Evolutionary conservation across 441 rosid genomes (phyloP).

Genomic region (Capsella rubella): DNA sequence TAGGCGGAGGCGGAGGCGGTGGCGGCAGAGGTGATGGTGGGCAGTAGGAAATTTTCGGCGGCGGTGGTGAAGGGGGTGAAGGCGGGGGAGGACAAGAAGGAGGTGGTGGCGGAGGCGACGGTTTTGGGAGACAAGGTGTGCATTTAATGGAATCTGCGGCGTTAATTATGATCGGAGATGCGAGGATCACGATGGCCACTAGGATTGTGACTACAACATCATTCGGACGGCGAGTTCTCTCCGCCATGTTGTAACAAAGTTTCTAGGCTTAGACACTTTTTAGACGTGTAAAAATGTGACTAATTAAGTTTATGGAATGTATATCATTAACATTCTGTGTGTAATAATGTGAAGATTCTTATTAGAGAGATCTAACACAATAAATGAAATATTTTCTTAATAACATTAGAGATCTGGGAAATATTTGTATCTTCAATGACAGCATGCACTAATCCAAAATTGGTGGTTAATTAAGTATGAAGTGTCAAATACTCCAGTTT

Average conservation of each 20-base stretch:
- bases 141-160: slow-evolving; percentile 54
- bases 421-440: not conserved
- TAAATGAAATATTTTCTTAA: not conserved
- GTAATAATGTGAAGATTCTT: not conserved
- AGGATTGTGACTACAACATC: slow-evolving; percentile 24
- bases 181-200: slow-evolving; percentile 38
- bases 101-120: slow-evolving; percentile 44
- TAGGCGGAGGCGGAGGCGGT: slow-evolving; percentile 54
- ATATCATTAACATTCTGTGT: not conserved
- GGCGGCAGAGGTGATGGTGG: not conserved
- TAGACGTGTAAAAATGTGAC: slow-evolving; percentile 12
- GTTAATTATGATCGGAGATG: slow-evolving; percentile 28
- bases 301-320: slow-evolving; percentile 22
- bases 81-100: slow-evolving; percentile 32
- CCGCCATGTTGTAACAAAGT: slow-evolving; percentile 24
- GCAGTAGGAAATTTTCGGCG: slow-evolving; percentile 30
- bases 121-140: slow-evolving; percentile 52
- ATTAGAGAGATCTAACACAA: not conserved
- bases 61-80: slow-evolving; percentile 36
- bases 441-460: not conserved
- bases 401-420: not conserved
- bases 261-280: not conserved
- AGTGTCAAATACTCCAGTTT: not conserved
- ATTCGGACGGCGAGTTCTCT: slow-evolving; percentile 12
- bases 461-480: not conserved